Evolutionary conservation across 768 basidiomycete genomes (phyloP), one percentile per base, ranked within the genome.

Genomic region (Lentinula lateritia): DNA sequence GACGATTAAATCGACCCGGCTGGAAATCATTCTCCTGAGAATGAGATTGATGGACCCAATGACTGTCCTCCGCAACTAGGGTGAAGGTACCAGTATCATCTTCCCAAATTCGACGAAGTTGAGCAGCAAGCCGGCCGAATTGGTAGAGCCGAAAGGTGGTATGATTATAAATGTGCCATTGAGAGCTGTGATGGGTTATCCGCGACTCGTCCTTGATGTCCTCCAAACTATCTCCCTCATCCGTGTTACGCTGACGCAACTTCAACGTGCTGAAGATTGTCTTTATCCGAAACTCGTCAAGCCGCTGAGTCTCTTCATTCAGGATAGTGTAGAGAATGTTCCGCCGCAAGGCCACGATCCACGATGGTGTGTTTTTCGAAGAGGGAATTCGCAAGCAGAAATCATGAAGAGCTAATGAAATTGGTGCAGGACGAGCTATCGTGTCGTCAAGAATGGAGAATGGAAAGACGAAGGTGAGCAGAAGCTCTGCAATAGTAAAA

Each of bases 381-480:
- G 68, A 63, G 61, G 62, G 64, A 6, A 81, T 69, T 16, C 68
- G 71, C 32, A 77, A 67, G 16, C 72, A 64, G 62, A 78, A 76
- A 13, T 73, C 76, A 32, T 76, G 67, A 18, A 83, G 61, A 12
- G 68, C 67, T 23, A 71, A 69, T 38, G 71, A 67, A 5, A 72
- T 59, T 2, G 75, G 69, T 1, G 76, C 75, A 5, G 73, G 70
- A 10, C 75, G 75, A 60, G 73, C 69, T 18, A 74, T 63, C 59
- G 76, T 75, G 52, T 74, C 64, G 7, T 71, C 65, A 5, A 80
- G 80, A 64, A 78, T 75, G 60, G 81, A 63, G 70, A 74, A 77
- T 34, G 78, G 52, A 18, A 69, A 67, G 23, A 69, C 61, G 18
- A 68, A 55, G 9, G 74, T 16, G 13, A 50, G 41, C 5, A 63